These are phyloP conservation scores for Raphanus hybrid DNA, from an alignment of 441 rosid species.

Conservation along the genomic window DNA sequence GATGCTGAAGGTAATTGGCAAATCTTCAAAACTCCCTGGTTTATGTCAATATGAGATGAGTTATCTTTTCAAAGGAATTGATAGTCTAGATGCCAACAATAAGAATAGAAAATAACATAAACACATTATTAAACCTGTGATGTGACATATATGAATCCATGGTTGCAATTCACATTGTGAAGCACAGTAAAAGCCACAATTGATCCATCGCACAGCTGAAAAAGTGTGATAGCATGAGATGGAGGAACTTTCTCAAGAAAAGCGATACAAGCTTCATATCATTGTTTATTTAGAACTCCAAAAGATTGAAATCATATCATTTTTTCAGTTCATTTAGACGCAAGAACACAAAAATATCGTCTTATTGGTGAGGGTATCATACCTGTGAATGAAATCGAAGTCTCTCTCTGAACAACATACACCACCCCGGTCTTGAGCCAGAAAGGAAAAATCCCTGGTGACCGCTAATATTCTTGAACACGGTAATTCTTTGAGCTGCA, in stretches of 20 bases:
- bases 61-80: conserved; percentile 19
- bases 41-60: conserved; percentile 35
- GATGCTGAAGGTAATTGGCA: conserved; percentile 87
- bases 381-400: conserved; percentile 69
- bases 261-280: conserved; percentile 10
- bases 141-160: conserved; percentile 95
- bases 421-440: conserved; percentile 96
- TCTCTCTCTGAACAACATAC: conserved; percentile 94
- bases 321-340: conserved; percentile 21
- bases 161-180: conserved; percentile 97
- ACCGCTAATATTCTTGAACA: conserved; percentile 86
- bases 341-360: conserved; percentile 10
- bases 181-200: conserved; percentile 97
- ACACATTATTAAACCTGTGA: conserved; percentile 67
- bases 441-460: conserved; percentile 94
- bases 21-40: conserved; percentile 91
- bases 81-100: conserved; percentile 28
- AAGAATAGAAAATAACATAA: conserved; percentile 26
- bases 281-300: conserved; percentile 7
- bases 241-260: conserved; percentile 30
- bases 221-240: conserved; percentile 32
- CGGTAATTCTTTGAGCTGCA: conserved; percentile 71
- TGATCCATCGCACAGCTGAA: conserved; percentile 96
- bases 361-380: conserved; percentile 33
- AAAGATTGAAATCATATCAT: conserved; percentile 14